Evolutionary conservation across 345 rosid genomes (phyloP), one percentile per base, ranked within the genome.

Genomic region (Anacardium occidentale): DNA sequence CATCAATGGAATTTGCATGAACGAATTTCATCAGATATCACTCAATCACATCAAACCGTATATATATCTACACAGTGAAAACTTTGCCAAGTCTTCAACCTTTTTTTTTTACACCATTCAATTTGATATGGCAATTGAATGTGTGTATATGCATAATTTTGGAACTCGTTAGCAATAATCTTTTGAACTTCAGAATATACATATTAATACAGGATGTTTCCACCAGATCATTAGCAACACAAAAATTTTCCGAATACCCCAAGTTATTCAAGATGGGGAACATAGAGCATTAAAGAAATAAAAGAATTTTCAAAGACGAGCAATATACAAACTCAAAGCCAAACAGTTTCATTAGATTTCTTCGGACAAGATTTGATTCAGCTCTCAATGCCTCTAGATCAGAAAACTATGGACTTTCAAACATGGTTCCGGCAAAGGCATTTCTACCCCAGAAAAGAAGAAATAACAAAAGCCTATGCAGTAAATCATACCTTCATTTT

Each of bases 401-500:
- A 29, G 10, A 15, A n/a, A 66, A 29, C n/a, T 54, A 20, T 66
- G 40, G 18, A 48, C 54, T 45, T 64, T 45, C 21, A 47, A 34
- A 13, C 26, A 44, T 34, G 9, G 13, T 64, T 44, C 4, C 10
- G 48, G 55, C 54, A 10, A 29, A 9, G 21, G 26, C 44, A 57
- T 24, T 21, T 29, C 54, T 44, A 15, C 70, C 62, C 62, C 10
- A 9, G 64, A 75, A 26, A 17, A 24, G 14, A 55, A 14, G 25
- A 10, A 62, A 13, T 54, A 18, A 42, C 32, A 17, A 21, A 32
- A 47, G 7, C 13, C 15, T 11, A 44, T 32, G 45, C 42, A 52
- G 51, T 24, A 15, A 3, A 21, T 3, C 20, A 59, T 47, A 89
- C 98, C 94, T 87, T 92, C 62, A 92, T 88, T 13, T 81, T 83